Evolutionary conservation across 176 grass and related monocot species (phyloP).

Genomic region (Hyparrhenia diplandra): DNA sequence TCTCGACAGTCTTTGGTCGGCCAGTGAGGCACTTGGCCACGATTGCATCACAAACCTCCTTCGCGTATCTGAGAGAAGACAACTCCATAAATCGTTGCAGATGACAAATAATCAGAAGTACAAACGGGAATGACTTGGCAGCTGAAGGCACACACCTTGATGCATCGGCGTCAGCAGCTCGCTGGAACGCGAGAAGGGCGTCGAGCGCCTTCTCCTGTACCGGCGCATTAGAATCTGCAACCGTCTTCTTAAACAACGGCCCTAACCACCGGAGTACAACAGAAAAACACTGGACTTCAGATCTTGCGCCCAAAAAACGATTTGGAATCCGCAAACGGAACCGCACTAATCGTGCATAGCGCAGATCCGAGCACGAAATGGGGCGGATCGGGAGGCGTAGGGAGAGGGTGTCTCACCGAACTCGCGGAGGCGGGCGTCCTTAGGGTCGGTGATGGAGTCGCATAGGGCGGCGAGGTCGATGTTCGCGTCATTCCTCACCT

Average conservation of each 20-base stretch:
- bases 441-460: conserved; percentile 91
- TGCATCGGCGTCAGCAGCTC: conserved; percentile 84
- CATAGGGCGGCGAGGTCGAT: conserved; percentile 90
- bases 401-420: conserved; percentile 63
- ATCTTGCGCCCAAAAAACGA: conserved; percentile 34
- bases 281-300: conserved; percentile 31
- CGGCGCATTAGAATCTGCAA: conserved; percentile 91
- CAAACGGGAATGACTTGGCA: neutral
- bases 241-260: conserved; percentile 93
- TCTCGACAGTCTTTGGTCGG: conserved; percentile 97
- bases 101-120: conserved; percentile 15
- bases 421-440: conserved; percentile 87
- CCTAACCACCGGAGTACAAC: conserved; percentile 37
- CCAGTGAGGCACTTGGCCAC: conserved; percentile 95
- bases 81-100: conserved; percentile 20
- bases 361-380: conserved; percentile 34
- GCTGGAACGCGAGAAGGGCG: conserved; percentile 82
- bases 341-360: conserved; percentile 1
- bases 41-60: conserved; percentile 94
- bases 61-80: conserved; percentile 55
- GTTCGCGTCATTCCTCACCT: conserved; percentile 97
- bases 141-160: conserved; percentile 48
- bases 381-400: conserved; percentile 1
- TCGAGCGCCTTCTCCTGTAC: conserved; percentile 98
- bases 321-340: conserved; percentile 2